These are phyloP conservation scores for Paramyrothecium sp. DNA, from an alignment of 2,329 filamentous ascomycete genomes.

Conservation along the genomic window DNA sequence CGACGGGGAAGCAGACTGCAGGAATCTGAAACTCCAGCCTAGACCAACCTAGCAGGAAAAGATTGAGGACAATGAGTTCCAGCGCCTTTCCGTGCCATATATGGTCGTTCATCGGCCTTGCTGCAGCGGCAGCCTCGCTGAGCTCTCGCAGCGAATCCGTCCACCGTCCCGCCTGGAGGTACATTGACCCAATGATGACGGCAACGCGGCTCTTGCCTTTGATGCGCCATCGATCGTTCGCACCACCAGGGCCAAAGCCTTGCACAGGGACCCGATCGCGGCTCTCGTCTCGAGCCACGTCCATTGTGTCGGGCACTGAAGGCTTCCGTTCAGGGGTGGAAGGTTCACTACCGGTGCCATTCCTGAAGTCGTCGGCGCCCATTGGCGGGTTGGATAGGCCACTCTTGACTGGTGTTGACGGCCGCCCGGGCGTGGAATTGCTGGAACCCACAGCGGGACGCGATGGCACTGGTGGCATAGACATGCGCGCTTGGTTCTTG, in stretches of 20 bases:
- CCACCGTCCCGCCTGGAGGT: slow-evolving; percentile 88
- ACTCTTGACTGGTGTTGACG: slow-evolving; percentile 50
- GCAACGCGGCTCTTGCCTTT: slow-evolving; percentile 78
- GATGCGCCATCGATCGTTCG: slow-evolving; percentile 74
- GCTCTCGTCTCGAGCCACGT: slow-evolving; percentile 47
- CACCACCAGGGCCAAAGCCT: slow-evolving; percentile 69
- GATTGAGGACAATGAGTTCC: slow-evolving; percentile 79
- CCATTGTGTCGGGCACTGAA: slow-evolving; percentile 36
- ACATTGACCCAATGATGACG: slow-evolving; percentile 80
- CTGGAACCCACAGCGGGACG: slow-evolving; percentile 38
- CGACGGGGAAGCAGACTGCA: slow-evolving; percentile 49
- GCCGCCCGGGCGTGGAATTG: slow-evolving; percentile 45
- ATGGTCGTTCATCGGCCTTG: slow-evolving; percentile 81
- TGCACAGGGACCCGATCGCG: slow-evolving; percentile 61
- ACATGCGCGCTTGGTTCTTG: slow-evolving; percentile 69
- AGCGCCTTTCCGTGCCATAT: slow-evolving; percentile 97
- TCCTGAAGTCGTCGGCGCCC: slow-evolving; percentile 46
- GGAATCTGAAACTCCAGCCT: slow-evolving; percentile 81
- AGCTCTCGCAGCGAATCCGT: slow-evolving; percentile 82
- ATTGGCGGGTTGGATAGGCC: slow-evolving; percentile 47
- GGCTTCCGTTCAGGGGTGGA: slow-evolving; percentile 40
- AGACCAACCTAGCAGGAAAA: slow-evolving; percentile 82
- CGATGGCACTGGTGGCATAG: slow-evolving; percentile 70
- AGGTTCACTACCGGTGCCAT: slow-evolving; percentile 29
- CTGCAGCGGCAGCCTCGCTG: slow-evolving; percentile 73